phyloP scores from a whole-genome alignment of 768 basidiomycete genomes.

The Xanthoconium stramineum region DNA sequence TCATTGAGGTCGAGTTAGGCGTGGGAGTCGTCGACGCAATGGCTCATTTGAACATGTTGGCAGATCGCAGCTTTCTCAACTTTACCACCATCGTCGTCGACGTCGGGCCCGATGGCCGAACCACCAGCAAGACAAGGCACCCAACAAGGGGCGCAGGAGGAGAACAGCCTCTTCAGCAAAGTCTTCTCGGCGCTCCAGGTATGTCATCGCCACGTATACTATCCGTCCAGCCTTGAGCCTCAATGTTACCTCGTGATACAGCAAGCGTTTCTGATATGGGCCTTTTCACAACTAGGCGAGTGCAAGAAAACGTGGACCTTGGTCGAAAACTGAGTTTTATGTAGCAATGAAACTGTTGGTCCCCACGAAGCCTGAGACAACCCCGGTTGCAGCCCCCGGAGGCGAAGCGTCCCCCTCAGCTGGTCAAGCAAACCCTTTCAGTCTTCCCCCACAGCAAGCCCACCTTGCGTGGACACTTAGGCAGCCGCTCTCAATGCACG shows the following conservation, averaged over 20 bases:
- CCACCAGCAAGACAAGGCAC: constrained; percentile 20
- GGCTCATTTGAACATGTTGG: too few species aligned
- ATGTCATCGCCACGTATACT: constrained; percentile 12
- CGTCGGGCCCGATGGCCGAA: constrained; percentile 23
- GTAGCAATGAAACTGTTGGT: constrained; percentile 45
- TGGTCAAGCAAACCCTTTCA: constrained; percentile 42
- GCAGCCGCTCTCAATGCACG: constrained; percentile 63
- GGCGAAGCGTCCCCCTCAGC: constrained; percentile 10
- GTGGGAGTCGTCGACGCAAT: constrained; percentile 22
- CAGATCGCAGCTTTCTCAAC: neutral
- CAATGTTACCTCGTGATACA: constrained; percentile 26
- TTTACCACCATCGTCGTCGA: constrained; percentile 1
- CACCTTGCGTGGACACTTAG: constrained; percentile 59
- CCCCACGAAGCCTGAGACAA: constrained; percentile 34
- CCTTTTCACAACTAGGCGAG: constrained; percentile 64
- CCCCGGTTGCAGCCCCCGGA: constrained; percentile 28
- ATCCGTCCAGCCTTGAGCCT: neutral
- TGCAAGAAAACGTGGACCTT: neutral
- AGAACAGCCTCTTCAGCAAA: constrained; percentile 36
- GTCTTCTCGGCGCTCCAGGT: constrained; percentile 44
- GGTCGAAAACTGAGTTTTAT: neutral
- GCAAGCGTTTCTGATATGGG: constrained; percentile 70
- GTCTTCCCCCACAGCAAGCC: constrained; percentile 53
- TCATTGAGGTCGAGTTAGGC: constrained; percentile 18
- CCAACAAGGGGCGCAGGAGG: constrained; percentile 23